Conservation (phyloP, 306 rosid genomes). For the Aeschynomene evenia region DNA sequence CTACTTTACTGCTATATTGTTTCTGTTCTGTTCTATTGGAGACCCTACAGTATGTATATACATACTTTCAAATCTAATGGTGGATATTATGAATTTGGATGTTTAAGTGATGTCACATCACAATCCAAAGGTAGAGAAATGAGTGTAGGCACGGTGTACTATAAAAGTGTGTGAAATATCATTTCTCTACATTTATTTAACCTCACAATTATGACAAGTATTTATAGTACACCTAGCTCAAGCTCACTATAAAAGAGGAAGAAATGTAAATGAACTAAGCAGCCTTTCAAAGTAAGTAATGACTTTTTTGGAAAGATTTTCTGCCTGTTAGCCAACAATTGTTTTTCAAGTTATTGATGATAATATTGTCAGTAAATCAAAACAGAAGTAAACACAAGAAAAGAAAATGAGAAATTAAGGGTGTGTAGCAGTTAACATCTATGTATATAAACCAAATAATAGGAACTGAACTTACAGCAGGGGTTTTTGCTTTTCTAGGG, state of each 20-base stretch:
- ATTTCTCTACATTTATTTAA: not conserved
- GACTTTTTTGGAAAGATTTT: not conserved
- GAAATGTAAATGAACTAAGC: not conserved
- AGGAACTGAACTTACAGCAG: slow-evolving; percentile 63
- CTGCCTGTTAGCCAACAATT: not conserved
- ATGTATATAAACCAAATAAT: not conserved
- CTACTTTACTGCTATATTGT: too few relatives aligned
- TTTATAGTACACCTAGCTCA: not conserved
- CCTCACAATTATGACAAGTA: not conserved
- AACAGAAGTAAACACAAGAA: not conserved
- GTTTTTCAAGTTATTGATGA: slow-evolving; percentile 16
- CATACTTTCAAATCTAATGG: too few relatives aligned
- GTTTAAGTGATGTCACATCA: too few relatives aligned
- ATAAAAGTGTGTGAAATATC: too few relatives aligned
- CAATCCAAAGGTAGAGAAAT: too few relatives aligned
- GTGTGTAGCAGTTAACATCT: not conserved
- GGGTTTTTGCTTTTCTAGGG: slow-evolving; percentile 64
- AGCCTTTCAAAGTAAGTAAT: not conserved
- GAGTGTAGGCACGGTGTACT: too few relatives aligned
- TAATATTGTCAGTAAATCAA: slow-evolving; percentile 6
- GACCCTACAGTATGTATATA: too few relatives aligned
- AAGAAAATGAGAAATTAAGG: slow-evolving; percentile 10
- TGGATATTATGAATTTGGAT: too few relatives aligned
- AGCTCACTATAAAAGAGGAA: too few relatives aligned
- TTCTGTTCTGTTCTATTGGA: too few relatives aligned